phyloP scores from a whole-genome alignment of 2,329 filamentous ascomycete species.

The Byssochlamys sp. region DNA sequence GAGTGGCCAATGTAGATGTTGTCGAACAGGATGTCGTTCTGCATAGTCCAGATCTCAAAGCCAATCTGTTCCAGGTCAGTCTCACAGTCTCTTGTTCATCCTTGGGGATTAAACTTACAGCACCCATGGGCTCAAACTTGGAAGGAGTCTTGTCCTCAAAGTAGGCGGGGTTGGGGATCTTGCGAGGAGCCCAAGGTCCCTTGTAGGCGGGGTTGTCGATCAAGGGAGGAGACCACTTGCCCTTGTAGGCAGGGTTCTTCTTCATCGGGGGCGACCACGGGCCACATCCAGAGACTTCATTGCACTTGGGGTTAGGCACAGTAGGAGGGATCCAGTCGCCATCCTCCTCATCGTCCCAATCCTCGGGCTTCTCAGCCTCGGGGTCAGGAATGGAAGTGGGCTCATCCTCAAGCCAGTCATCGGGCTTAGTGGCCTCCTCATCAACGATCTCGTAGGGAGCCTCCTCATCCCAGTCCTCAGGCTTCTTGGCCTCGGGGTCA shows the following conservation, averaged over 20 bases:
- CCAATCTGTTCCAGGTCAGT: slow-evolving; percentile 56
- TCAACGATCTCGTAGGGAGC: slow-evolving; percentile 94
- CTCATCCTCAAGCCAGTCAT: slow-evolving; percentile 93
- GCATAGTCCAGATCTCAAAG: slow-evolving; percentile 99
- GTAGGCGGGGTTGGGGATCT: slow-evolving; percentile 93
- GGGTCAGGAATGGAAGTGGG: slow-evolving; percentile 75
- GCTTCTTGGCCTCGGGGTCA: slow-evolving; percentile 89
- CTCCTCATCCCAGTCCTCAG: slow-evolving; percentile 98
- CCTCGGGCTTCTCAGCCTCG: slow-evolving; percentile 92
- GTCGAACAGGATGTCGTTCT: slow-evolving; percentile 95
- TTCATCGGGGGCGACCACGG: slow-evolving; percentile 84
- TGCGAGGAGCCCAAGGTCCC: slow-evolving; percentile 84
- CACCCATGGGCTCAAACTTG: slow-evolving; percentile 96
- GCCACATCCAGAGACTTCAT: slow-evolving; percentile 85
- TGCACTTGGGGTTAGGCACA: slow-evolving; percentile 91
- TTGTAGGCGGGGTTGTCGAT: slow-evolving; percentile 99
- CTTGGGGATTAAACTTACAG: slow-evolving; percentile 52
- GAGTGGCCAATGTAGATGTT: slow-evolving; percentile 99
- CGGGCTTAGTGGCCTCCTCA: slow-evolving; percentile 79
- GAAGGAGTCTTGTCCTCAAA: slow-evolving; percentile 94
- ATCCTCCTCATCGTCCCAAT: slow-evolving; percentile 99
- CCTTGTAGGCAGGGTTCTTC: slow-evolving; percentile 95
- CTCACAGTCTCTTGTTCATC: slow-evolving; percentile 3
- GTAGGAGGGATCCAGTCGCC: slow-evolving; percentile 90
- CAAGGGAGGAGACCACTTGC: slow-evolving; percentile 87